Evolutionary conservation across 805 yeast species (phyloP).

Genomic region (Kuraishia ogatae): DNA sequence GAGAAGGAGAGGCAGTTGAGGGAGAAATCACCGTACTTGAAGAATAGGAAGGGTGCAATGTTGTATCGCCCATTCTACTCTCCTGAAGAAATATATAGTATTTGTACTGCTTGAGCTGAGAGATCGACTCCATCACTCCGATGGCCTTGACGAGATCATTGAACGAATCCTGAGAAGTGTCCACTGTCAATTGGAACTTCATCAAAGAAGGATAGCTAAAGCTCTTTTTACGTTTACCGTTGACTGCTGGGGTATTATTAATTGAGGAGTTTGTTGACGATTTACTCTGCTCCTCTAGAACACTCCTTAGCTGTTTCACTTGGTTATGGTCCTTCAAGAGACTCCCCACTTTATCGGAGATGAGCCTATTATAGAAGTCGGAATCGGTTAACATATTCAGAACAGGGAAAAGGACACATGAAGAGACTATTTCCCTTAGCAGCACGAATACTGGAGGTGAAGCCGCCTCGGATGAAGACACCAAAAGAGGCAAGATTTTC

Average conservation of each 20-base stretch:
- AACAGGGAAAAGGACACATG: conserved; percentile 47
- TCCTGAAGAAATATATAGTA: conserved; percentile 39
- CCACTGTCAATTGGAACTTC: conserved; percentile 26
- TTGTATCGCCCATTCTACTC: conserved; percentile 21
- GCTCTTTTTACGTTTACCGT: neutral
- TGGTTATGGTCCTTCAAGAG: conserved; percentile 66
- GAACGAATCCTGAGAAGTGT: conserved; percentile 29
- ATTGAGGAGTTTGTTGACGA: neutral
- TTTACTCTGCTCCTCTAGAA: conserved; percentile 49
- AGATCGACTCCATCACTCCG: conserved; percentile 21
- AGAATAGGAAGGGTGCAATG: neutral
- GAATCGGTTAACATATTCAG: conserved; percentile 51
- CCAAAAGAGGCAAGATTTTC: conserved; percentile 36
- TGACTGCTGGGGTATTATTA: neutral
- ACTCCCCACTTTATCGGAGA: conserved; percentile 51
- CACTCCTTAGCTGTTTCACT: conserved; percentile 62
- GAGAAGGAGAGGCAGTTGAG: neutral
- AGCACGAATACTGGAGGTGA: conserved; percentile 43
- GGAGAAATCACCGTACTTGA: neutral
- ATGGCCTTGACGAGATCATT: conserved; percentile 30
- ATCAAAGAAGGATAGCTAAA: conserved; percentile 11
- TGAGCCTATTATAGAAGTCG: conserved; percentile 65
- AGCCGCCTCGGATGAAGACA: conserved; percentile 35
- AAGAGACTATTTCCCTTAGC: conserved; percentile 54
- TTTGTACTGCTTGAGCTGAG: conserved; percentile 39